These are phyloP conservation scores for Penicillium antarcticum DNA, from an alignment of 495 filamentous ascomycete species.

Conservation along the genomic window DNA sequence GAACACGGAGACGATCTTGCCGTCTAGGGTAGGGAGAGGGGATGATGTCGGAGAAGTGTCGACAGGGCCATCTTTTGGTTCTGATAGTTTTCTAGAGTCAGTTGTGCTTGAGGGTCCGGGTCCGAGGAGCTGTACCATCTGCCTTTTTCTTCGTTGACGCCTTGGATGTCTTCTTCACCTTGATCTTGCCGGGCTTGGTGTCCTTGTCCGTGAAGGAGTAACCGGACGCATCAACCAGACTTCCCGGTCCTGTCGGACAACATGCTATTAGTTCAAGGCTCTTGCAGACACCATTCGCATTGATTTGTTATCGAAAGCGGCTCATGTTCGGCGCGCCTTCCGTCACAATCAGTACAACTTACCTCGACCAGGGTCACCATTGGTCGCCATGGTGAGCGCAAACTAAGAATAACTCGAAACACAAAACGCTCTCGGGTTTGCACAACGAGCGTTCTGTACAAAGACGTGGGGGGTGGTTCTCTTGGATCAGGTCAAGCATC, in stretches of 20 bases:
- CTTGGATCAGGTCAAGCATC: constrained; percentile 9
- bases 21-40: constrained; percentile 70
- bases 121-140: constrained; percentile 43
- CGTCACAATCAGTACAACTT: constrained; percentile 9
- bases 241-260: constrained; percentile 28
- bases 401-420: not conserved
- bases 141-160: constrained; percentile 41
- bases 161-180: constrained; percentile 66
- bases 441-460: not conserved
- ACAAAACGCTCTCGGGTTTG: constrained; percentile 3
- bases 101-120: not conserved
- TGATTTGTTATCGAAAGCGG: constrained; percentile 2
- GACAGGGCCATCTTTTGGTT: constrained; percentile 27
- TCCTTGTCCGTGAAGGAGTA: constrained; percentile 60
- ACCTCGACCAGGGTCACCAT: constrained; percentile 38
- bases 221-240: constrained; percentile 45
- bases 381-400: constrained; percentile 35
- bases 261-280: constrained; percentile 16
- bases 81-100: constrained; percentile 5
- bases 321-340: constrained; percentile 2
- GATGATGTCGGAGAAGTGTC: constrained; percentile 43
- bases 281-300: not conserved
- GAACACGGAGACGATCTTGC: constrained; percentile 66
- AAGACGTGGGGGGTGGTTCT: constrained; percentile 3
- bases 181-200: constrained; percentile 58